Evolutionary conservation across 495 filamentous ascomycete species (phyloP), one percentile per base, ranked within the genome.

Genomic region (Tetracladium setigerum): DNA sequence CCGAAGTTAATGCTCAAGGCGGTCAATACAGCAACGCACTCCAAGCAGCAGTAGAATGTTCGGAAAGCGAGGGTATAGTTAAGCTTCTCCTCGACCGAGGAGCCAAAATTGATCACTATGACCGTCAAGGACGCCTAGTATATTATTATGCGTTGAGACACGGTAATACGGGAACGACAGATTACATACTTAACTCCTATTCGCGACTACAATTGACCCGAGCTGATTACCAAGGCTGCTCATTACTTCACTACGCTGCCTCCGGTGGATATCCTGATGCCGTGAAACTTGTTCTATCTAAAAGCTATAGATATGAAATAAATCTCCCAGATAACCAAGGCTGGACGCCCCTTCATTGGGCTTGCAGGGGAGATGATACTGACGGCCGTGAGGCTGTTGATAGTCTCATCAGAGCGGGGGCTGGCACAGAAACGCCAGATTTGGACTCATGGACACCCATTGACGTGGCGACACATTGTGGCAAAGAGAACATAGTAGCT

Each of bases 401-500:
- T 35, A 3, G 55, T 17, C 54, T 63, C 16, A 32, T 60, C 22
- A 47, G 49, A 34, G 45, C 41, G 27, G 59, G 56, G 22, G 57
- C 53, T 38, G 38, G 58, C 32, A 48, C 40, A 40, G 52, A 60
- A 39, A 19, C 31, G 33, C 41, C 33, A 36, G 43, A 46, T 46
- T 38, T 22, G 10, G 34, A 34, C 30, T 32, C 38, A 22, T 24
- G 53, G 42, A 43, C 46, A 22, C 67, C 68, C 15, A 53, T 76
- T 34, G 62, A 70, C 24, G 53, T 67, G 38, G 71, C 71, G 8
- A 62, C 64, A 3, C 32, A 55, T 22, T 55, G 58, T 13, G 66
- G 69, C n/a, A 51, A 65, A 47, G 41, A 62, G 14, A n/a, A n/a
- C n/a, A n/a, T n/a, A n/a, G n/a, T n/a, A n/a, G n/a, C n/a, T n/a